These are phyloP conservation scores for Exophiala lecanii-corni DNA, from an alignment of 2,329 filamentous ascomycete species.

Conservation along the genomic window DNA sequence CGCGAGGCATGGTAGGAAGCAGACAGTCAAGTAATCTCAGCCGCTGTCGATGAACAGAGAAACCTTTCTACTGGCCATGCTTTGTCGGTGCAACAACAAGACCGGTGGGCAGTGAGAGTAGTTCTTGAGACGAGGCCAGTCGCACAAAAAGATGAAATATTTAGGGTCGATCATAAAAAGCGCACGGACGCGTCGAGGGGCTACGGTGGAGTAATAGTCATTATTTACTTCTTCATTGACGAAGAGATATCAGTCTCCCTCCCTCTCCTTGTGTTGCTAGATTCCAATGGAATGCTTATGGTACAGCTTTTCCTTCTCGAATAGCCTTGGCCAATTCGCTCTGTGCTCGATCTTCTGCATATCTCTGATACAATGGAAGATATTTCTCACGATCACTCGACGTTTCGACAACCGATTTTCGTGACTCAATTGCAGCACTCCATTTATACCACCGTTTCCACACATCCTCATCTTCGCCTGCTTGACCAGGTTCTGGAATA, in stretches of 20 bases:
- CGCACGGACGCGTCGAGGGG: background rate
- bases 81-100: background rate
- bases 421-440: conserved; percentile 54
- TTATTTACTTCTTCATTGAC: no score
- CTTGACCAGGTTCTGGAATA: conserved; percentile 46
- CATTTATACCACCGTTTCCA: conserved; percentile 66
- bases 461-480: conserved; percentile 49
- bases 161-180: background rate
- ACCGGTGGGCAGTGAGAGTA: no score
- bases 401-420: conserved; percentile 62
- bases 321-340: conserved; percentile 60
- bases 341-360: conserved; percentile 61
- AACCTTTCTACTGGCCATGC: background rate
- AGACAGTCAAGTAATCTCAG: background rate
- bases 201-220: background rate
- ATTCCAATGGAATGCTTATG: no score
- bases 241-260: no score
- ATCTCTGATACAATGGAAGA: conserved; percentile 62
- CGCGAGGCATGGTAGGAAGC: conserved; percentile 21
- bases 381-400: conserved; percentile 65
- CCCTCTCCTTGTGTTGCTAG: no score
- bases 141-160: no score
- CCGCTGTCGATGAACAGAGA: background rate
- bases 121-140: no score
- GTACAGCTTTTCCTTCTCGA: conserved; percentile 58